phyloP scores from a whole-genome alignment of 495 filamentous ascomycete species.

The Penicillium canariense region DNA sequence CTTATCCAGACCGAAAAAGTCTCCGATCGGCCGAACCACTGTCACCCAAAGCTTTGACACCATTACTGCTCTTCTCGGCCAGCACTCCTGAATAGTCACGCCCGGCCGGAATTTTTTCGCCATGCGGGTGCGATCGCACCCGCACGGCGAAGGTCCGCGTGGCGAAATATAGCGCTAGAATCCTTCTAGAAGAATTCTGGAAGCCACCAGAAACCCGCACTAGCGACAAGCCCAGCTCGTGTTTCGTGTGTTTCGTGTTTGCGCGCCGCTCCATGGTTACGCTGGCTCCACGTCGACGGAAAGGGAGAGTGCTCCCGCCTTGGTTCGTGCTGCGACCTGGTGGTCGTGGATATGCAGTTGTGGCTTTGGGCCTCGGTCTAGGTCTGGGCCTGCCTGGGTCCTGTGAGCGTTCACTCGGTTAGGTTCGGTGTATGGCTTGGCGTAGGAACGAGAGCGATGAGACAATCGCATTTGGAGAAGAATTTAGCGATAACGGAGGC shows the following conservation, averaged over 20 bases:
- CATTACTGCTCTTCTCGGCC: neutral
- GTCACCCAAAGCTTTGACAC: slow-evolving; percentile 1
- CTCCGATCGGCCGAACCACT: neutral
- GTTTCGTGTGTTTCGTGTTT: slow-evolving; percentile 6
- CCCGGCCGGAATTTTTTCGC: neutral
- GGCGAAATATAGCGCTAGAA: slow-evolving; percentile 31
- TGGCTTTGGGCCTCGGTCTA: neutral
- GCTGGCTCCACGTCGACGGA: neutral
- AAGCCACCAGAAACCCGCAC: slow-evolving; percentile 30
- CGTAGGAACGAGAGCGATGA: neutral
- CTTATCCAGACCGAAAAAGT: neutral
- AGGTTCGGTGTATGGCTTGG: neutral
- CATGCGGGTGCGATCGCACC: neutral
- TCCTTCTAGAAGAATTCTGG: slow-evolving; percentile 36
- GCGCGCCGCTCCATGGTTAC: slow-evolving; percentile 9
- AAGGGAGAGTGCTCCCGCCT: slow-evolving; percentile 3
- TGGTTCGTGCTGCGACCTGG: neutral
- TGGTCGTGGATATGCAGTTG: neutral
- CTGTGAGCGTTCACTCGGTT: neutral
- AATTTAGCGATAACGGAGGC: neutral
- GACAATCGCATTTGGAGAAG: neutral
- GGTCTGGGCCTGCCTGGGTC: too few species aligned
- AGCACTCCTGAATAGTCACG: slow-evolving; percentile 1
- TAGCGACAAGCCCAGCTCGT: neutral
- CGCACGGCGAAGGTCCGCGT: slow-evolving; percentile 15